Conservation (phyloP, 1,284 basidiomycete genomes). For the Irpex sp. region DNA sequence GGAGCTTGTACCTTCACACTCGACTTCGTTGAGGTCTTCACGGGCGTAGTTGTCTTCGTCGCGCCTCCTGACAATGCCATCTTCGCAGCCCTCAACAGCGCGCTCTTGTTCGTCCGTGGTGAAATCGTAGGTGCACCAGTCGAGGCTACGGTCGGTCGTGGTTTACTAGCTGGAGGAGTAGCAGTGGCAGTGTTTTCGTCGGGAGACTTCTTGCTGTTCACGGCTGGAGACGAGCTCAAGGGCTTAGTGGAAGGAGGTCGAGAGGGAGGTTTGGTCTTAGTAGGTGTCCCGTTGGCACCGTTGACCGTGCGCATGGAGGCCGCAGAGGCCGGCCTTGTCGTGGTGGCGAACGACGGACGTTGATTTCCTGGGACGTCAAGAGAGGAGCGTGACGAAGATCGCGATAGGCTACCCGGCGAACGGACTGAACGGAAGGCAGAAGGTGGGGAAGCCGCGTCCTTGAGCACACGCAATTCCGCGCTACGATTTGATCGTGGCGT, state of each 20-base stretch:
- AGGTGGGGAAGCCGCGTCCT: conserved; percentile 53
- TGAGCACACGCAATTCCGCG: conserved; percentile 57
- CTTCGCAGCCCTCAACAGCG: conserved; percentile 68
- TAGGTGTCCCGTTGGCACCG: neutral
- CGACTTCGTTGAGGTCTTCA: conserved; percentile 3
- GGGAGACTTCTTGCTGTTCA: conserved; percentile 15
- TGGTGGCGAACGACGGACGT: conserved; percentile 10
- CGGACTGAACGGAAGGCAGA: conserved; percentile 50
- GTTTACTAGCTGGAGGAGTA: conserved; percentile 14
- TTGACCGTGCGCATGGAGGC: conserved; percentile 14
- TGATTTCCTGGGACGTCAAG: conserved; percentile 19
- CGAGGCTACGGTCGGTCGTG: conserved; percentile 50
- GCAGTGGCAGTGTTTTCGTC: conserved; percentile 14
- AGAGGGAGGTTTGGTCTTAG: conserved; percentile 8
- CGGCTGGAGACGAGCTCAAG: conserved; percentile 2
- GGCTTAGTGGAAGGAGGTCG: conserved; percentile 11
- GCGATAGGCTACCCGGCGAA: conserved; percentile 15
- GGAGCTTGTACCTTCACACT: neutral
- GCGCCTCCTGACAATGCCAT: conserved; percentile 30
- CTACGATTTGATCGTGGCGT: conserved; percentile 68
- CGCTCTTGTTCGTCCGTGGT: conserved; percentile 71
- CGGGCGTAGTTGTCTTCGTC: neutral
- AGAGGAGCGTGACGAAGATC: conserved; percentile 25
- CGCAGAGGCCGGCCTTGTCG: conserved; percentile 24
- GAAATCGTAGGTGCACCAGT: conserved; percentile 49